Base-by-base conservation (phyloP, 306 rosid species). In the Geum urbanum region DNA sequence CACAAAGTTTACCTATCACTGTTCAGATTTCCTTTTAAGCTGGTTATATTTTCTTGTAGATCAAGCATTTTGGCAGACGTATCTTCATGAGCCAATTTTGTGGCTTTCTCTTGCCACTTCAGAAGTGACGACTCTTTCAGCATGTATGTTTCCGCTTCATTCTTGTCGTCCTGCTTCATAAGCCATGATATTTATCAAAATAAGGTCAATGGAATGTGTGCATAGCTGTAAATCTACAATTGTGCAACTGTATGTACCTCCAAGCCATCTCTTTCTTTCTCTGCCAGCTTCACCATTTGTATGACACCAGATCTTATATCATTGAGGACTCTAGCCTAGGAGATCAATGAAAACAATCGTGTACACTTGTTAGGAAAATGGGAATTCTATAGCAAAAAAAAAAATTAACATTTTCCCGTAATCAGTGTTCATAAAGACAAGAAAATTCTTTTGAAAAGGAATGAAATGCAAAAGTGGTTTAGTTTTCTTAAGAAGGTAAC, bases 81-180 rank as follows among this genome's bases (percentile, higher is more conserved):
- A 81, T 90, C 98, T 48, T 86, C 90, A 69, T 83, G 75, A 64
- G 98, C 98, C 84, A 92, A 72, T 73, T 77, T 78, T 45, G 96
- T 58, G 56, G 92, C 92, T 80, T 90, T 92, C 85, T 92, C 96
- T 86, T 83, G 91, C 96, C 96, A 92, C 77, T 92, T 90, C 74
- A 92, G 58, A 60, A 83, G 87, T 43, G 92, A 88, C 65, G 90
- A 75, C 84, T 90, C 98, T 79, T 90, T 88, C 74, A 90, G 83
- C 96, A 90, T 90, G 83, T 82, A n/a, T n/a, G n/a, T n/a, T 77
- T 92, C 98, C 39, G 96, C 96, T 84, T 92, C 96, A 64, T 90
- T 92, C 72, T 92, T 92, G 76, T 82, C 92, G 46, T 78, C 92
- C 98, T 92, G 90, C 81, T 57, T n/a, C n/a, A n/a, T n/a, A n/a